These are phyloP conservation scores for Hypomontagnella monticulosa DNA, from an alignment of 495 filamentous ascomycete genomes.

Conservation along the genomic window DNA sequence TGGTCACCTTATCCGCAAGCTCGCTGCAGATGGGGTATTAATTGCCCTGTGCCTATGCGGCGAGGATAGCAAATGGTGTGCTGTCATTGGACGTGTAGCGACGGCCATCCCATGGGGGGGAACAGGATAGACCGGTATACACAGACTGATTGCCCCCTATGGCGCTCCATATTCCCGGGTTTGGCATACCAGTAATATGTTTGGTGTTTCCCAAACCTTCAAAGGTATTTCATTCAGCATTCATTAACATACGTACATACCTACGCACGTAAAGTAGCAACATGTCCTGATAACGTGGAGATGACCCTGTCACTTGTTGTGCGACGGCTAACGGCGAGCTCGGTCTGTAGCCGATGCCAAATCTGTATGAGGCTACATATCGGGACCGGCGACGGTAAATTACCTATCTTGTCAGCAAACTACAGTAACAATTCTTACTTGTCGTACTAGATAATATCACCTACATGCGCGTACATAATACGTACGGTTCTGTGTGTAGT, in stretches of 20 bases:
- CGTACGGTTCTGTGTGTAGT: too few species aligned
- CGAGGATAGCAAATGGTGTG: constrained; percentile 13
- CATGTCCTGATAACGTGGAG: constrained; percentile 10
- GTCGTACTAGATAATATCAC: not conserved
- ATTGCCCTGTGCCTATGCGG: constrained; percentile 26
- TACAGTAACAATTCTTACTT: not conserved
- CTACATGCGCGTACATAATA: not conserved
- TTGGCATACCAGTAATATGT: too few species aligned
- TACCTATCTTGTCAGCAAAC: not conserved
- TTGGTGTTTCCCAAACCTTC: constrained; percentile 11
- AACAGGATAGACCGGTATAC: constrained; percentile 11
- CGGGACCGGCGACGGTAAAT: not conserved
- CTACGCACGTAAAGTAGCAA: constrained; percentile 21
- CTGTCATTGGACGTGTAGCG: constrained; percentile 23
- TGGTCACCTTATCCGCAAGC: constrained; percentile 16
- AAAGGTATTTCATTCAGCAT: too few species aligned
- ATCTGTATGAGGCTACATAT: not conserved
- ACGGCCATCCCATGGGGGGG: constrained; percentile 4
- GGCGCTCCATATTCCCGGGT: constrained; percentile 15
- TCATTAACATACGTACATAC: not conserved
- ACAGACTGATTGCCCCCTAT: not conserved
- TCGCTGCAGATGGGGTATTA: constrained; percentile 12
- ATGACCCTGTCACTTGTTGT: constrained; percentile 20
- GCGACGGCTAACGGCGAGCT: constrained; percentile 9
- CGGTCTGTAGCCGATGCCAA: constrained; percentile 1